phyloP scores from a whole-genome alignment of 2,329 filamentous ascomycete species.

The Paecilomyces fulvus region DNA sequence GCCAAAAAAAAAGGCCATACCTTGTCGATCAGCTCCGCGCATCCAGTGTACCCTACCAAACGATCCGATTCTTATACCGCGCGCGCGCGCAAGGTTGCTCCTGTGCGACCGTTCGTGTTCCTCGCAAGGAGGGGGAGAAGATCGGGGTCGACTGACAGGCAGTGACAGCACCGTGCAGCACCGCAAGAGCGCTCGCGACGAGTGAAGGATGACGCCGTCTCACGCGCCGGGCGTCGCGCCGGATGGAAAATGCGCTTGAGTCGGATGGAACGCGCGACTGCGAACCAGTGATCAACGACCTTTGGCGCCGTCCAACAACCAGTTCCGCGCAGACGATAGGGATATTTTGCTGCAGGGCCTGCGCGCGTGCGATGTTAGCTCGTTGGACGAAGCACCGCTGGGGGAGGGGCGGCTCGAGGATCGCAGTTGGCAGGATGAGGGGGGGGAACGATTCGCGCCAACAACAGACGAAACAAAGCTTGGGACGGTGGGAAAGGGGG shows the following conservation, averaged over 20 bases:
- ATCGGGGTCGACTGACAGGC: background rate
- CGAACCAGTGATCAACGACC: background rate
- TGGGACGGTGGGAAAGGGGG: background rate
- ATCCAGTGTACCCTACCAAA: conserved; percentile 16
- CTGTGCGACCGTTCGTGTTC: background rate
- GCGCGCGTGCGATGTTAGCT: conserved; percentile 2
- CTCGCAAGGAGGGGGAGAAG: background rate
- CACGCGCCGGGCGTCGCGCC: conserved; percentile 7
- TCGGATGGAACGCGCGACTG: conserved; percentile 3
- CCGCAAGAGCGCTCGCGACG: background rate
- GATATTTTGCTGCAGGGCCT: background rate
- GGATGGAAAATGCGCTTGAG: conserved; percentile 1
- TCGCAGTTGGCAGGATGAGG: background rate
- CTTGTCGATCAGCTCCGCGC: conserved; percentile 22
- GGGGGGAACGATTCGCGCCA: conserved; percentile 6
- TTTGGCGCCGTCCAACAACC: background rate
- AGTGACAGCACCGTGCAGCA: background rate
- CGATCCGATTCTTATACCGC: conserved; percentile 9
- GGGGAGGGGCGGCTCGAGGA: background rate
- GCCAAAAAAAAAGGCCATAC: conserved; percentile 23
- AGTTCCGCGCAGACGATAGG: background rate
- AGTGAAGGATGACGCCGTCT: background rate
- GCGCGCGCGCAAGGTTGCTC: conserved; percentile 6
- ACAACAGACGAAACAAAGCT: conserved; percentile 1
- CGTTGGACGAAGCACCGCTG: background rate